Conservation (phyloP, 2,329 filamentous ascomycete species). For the Hypocrella siamensis region DNA sequence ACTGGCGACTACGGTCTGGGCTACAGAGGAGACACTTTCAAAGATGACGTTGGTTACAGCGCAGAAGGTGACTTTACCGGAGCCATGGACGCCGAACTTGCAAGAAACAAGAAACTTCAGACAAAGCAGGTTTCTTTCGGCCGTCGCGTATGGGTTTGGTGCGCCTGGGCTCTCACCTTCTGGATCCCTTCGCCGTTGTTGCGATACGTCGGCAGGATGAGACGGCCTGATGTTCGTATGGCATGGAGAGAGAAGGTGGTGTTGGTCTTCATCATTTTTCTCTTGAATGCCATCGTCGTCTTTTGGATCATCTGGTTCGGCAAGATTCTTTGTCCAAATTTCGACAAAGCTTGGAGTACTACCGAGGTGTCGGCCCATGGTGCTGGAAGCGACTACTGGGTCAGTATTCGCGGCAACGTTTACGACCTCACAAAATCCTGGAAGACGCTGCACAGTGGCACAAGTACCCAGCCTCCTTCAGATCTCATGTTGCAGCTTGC, state of each 20-base stretch:
- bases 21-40: conserved; percentile 64
- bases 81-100: conserved; percentile 61
- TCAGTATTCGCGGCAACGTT: conserved; percentile 73
- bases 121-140: conserved; percentile 46
- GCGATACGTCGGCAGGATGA: conserved; percentile 80
- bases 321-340: conserved; percentile 74
- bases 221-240: conserved; percentile 88
- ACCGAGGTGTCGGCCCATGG: conserved; percentile 56
- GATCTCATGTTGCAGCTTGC: conserved; percentile 62
- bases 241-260: conserved; percentile 95
- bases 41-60: conserved; percentile 61
- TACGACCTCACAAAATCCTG: conserved; percentile 90
- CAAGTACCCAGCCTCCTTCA: conserved; percentile 38
- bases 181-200: conserved; percentile 86
- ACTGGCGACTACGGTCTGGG: conserved; percentile 83
- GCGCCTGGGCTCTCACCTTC: conserved; percentile 80
- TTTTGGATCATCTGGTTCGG: conserved; percentile 92
- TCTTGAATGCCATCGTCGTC: conserved; percentile 68
- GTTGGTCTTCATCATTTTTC: conserved; percentile 60
- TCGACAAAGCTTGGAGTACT: conserved; percentile 71
- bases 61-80: conserved; percentile 52
- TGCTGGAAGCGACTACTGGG: conserved; percentile 65
- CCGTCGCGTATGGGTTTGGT: conserved; percentile 62
- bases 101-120: conserved; percentile 60
- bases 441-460: conserved; percentile 71